phyloP scores from a whole-genome alignment of 495 filamentous ascomycete genomes.

The Xylaria longipes region DNA sequence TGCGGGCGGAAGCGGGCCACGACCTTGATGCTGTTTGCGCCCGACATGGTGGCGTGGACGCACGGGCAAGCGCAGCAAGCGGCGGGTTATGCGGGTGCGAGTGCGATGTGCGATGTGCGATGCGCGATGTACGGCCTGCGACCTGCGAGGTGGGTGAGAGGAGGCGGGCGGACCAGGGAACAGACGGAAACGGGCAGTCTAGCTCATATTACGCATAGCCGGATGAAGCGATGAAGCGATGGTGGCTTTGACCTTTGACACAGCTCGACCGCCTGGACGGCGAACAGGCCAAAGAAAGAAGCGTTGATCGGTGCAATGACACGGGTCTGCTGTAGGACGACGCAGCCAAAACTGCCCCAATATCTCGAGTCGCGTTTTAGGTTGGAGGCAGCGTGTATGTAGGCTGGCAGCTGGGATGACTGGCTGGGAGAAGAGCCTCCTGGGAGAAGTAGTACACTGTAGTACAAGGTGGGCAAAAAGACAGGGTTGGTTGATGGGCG shows the following conservation, averaged over 20 bases:
- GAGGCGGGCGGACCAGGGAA: slow-evolving; percentile 3
- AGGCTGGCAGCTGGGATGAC: slow-evolving; percentile 4
- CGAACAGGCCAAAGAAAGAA: slow-evolving; percentile 36
- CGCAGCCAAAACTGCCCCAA: background rate
- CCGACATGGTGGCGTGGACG: slow-evolving; percentile 52
- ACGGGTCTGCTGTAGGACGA: background rate
- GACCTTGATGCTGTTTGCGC: slow-evolving; percentile 72
- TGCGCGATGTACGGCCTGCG: background rate
- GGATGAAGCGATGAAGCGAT: slow-evolving; percentile 2
- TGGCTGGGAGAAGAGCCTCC: slow-evolving; percentile 16
- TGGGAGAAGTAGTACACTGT: background rate
- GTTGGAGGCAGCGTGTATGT: slow-evolving; percentile 18
- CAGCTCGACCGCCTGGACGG: slow-evolving; percentile 40
- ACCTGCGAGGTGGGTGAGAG: background rate
- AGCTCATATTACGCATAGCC: slow-evolving; percentile 38
- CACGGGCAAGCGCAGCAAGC: slow-evolving; percentile 45
- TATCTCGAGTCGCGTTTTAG: slow-evolving; percentile 24
- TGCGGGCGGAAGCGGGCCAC: slow-evolving; percentile 97
- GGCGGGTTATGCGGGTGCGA: slow-evolving; percentile 10
- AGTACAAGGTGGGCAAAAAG: slow-evolving; percentile 28
- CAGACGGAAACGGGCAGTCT: slow-evolving; percentile 15
- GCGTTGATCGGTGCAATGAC: slow-evolving; percentile 27
- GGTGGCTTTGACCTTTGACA: slow-evolving; percentile 25
- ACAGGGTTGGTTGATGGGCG: slow-evolving; percentile 17
- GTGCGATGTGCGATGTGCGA: background rate